phyloP scores from a whole-genome alignment of 108 stramenopile species.

The Nannochloropsis granulata region DNA sequence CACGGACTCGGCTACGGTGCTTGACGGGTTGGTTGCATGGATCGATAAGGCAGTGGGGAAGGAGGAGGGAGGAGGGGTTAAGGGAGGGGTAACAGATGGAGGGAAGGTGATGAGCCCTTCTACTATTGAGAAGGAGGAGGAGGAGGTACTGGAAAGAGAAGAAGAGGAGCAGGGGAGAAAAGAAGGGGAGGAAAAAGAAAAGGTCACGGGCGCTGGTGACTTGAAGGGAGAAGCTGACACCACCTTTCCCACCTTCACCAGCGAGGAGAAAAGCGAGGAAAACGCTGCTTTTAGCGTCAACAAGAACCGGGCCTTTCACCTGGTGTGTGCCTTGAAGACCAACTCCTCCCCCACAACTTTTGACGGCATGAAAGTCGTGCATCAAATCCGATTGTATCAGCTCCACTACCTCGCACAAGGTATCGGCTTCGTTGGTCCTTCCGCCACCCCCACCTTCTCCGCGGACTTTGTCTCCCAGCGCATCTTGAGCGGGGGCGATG shows the following conservation, averaged over 20 bases:
- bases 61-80: neutral
- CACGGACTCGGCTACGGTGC: neutral
- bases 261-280: neutral
- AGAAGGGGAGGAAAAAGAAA: neutral
- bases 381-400: neutral
- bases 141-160: neutral
- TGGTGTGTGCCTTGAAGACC: neutral
- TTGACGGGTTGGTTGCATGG: neutral
- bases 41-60: neutral
- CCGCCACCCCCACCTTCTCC: neutral
- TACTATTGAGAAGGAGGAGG: neutral
- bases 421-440: neutral
- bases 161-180: neutral
- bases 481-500: neutral
- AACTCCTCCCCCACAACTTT: neutral
- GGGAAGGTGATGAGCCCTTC: neutral
- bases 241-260: too few species aligned
- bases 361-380: neutral
- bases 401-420: neutral
- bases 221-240: neutral
- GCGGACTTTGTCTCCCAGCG: neutral
- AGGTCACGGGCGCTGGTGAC: neutral
- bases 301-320: neutral
- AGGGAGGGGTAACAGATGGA: neutral
- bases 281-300: too few species aligned